Base-by-base conservation (phyloP, 257 asterid genomes). In the Gentiana straminea region DNA sequence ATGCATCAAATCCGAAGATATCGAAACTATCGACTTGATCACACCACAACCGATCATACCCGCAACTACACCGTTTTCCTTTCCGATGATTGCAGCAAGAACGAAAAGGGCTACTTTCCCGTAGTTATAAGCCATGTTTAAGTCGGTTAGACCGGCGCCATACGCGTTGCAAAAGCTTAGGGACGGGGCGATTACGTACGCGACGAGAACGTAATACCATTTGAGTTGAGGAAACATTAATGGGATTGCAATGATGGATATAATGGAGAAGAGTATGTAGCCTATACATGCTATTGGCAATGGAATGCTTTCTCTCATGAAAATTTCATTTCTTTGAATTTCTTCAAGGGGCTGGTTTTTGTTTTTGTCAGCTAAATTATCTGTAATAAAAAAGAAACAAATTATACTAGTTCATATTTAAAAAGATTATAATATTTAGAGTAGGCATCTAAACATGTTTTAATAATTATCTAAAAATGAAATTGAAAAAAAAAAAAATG, bases 81-180 rank as follows among this genome's bases (percentile, higher is more conserved):
- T 68, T 41, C 81, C 77, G 0, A 68, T 54, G 70, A 73, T 52
- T 8, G 71, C 62, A 15, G 77, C 75, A 7, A 75, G 69, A 3
- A 72, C 67, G 35, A 75, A 66, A 7, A 75, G 66, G 37, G 81
- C 67, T 12, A 75, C 68, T 39, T 75, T 75, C 46, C 81, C 81
- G 4, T 75, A 75, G 57, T 75, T 75, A 45, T 73, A 75, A 1
- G 75, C 81, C 68, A 75, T 70, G 60, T 73, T 71, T 75, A 73
- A 63, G 33, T 75, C 81, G 3, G 81, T 75, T 12, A 75, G 72
- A 9, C 81, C 77, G 8, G 75, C 59, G 38, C 81, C 80, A 43
- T 75, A 75, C 24, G 80, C 75, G 58, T 75, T 75, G 69, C 80
- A 75, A 65, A 75, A 75, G 70, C 77, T 70, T 33, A 71, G 56